phyloP scores from a whole-genome alignment of 768 basidiomycete species.

The Pluteus cervinus region DNA sequence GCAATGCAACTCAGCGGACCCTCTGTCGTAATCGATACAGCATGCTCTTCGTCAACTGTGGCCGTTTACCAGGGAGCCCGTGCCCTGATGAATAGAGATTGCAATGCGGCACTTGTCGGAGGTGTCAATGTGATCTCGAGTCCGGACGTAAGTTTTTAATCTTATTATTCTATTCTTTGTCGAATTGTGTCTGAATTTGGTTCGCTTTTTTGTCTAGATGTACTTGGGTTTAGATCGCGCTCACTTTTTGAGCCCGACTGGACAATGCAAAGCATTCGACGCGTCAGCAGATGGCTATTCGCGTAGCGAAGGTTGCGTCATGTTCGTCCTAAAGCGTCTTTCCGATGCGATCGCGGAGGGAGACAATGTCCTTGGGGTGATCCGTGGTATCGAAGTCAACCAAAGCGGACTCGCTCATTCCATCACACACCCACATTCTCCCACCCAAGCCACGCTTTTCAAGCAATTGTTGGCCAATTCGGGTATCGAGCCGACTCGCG shows the following conservation, averaged over 20 bases:
- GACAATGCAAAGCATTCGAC: slow-evolving; percentile 68
- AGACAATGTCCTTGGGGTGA: slow-evolving; percentile 63
- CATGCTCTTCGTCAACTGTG: slow-evolving; percentile 66
- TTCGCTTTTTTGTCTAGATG: slow-evolving; percentile 44
- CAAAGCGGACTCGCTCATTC: slow-evolving; percentile 62
- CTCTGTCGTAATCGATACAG: slow-evolving; percentile 67
- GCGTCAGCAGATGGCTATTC: slow-evolving; percentile 70
- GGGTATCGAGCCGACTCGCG: slow-evolving; percentile 34
- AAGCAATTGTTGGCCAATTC: slow-evolving; percentile 37
- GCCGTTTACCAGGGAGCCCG: slow-evolving; percentile 68
- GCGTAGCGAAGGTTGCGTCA: slow-evolving; percentile 62
- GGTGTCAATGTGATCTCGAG: slow-evolving; percentile 70
- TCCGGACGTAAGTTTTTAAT: slow-evolving; percentile 50
- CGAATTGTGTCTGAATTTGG: background rate
- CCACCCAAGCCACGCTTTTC: slow-evolving; percentile 57
- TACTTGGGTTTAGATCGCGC: slow-evolving; percentile 62
- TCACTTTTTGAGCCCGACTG: slow-evolving; percentile 61
- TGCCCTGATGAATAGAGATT: slow-evolving; percentile 57
- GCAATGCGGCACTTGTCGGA: slow-evolving; percentile 62
- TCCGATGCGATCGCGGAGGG: slow-evolving; percentile 59
- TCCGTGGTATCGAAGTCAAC: slow-evolving; percentile 66
- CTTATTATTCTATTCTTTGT: slow-evolving; percentile 4
- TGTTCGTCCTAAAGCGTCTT: slow-evolving; percentile 70
- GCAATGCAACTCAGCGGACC: slow-evolving; percentile 65
- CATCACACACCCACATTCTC: slow-evolving; percentile 67